Evolutionary conservation across 257 asterid species (phyloP).

Genomic region (Cynanchum wilfordii): DNA sequence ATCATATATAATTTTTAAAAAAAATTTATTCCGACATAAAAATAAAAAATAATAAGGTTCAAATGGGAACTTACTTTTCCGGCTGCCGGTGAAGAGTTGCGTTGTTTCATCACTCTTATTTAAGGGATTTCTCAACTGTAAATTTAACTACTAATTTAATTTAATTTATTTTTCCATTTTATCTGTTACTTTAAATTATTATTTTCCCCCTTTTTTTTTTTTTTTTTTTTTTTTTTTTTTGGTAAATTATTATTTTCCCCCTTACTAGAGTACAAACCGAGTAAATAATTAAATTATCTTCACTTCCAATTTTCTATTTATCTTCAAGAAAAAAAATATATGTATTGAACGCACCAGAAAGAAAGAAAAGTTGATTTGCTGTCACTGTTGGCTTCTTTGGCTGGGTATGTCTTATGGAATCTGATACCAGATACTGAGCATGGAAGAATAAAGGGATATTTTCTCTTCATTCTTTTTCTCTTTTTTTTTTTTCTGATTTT

Average conservation of each 20-base stretch:
- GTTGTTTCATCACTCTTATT: not conserved
- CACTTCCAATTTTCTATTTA: too few species aligned
- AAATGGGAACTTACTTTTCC: too few species aligned
- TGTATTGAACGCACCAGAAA: not conserved
- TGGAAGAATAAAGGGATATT: constrained; percentile 6
- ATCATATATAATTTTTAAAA: too few species aligned
- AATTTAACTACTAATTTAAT: not conserved
- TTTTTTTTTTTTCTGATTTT: too few species aligned
- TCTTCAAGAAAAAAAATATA: not conserved
- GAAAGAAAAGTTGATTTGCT: not conserved
- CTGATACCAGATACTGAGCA: constrained; percentile 13
- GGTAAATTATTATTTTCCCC: too few species aligned
- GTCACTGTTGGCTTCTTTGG: not conserved
- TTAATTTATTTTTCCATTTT: too few species aligned
- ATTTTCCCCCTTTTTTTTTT: not conserved
- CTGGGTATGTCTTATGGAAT: not conserved
- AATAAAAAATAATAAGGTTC: too few species aligned
- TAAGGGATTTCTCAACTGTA: not conserved
- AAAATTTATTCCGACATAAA: too few species aligned
- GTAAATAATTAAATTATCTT: too few species aligned
- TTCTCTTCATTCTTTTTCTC: not conserved
- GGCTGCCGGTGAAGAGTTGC: not conserved
- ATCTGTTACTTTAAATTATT: too few species aligned
- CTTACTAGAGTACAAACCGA: too few species aligned
- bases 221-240: not conserved